Base-by-base conservation (phyloP, 1,139 yeast genomes). In the Zhuliangozyma parablackwelliae region DNA sequence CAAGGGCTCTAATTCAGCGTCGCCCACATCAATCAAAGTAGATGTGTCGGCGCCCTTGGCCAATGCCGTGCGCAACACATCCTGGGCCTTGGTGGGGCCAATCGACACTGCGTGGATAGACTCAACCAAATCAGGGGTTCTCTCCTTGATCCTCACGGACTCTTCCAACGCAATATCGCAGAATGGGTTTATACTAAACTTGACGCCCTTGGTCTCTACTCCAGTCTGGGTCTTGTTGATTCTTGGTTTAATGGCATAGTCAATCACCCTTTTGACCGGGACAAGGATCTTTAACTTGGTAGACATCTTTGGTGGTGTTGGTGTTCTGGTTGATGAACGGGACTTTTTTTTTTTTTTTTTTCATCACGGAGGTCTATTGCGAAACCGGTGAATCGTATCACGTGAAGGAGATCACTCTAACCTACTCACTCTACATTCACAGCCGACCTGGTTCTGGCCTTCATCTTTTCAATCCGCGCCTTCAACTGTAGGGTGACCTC, bases 101-200 rank as follows among this genome's bases (percentile, higher is more conserved):
- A 92, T 87, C 8, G 96, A 82, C 20, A 92, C 96, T 7, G 95
- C 96, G 57, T 90, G 96, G 46, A 92, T 82, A 37, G 70, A 66
- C 47, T 88, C 95, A 23, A 89, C 96, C 34, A 78, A 61, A n/a
- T 63, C 81, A 53, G 83, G 82, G 57, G 81, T 62, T 33, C 71
- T 70, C 53, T 86, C 92, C 53, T 78, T 80, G 48, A 92, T 73
- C 51, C 83, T 76, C 35, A 90, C 70, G 3, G 97, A 95, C 61
- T 92, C 98, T 63, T 92, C 98, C 39, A 75, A 69, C 11, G 98
- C 98, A 57, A 92, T 92, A 63, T 92, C 98, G 65, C 96, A 94
- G 63, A 92, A 92, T 39, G 98, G 98, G 61, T 92, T 92, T 62
- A 92, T 88, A 56, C 90, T 80, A 72, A 84, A 89, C 66, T 90